Percentiles rank a stretch among this genome's conserved stretches.
phyloP scores from a whole-genome alignment of 164 flowering plant species.

The Magnolia sinica region DNA sequence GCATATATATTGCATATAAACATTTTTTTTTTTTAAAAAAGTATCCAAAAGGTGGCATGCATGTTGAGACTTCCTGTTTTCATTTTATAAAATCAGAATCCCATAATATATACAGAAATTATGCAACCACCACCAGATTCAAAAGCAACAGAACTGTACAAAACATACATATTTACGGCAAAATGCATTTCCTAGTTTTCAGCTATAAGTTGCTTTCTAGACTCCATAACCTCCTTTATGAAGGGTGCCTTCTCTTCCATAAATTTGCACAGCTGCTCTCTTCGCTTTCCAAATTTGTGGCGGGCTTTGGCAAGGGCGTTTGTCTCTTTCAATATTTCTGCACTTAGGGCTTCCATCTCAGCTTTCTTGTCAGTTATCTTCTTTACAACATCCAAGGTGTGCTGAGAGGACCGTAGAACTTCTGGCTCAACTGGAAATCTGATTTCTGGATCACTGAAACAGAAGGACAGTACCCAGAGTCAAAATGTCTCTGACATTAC shows the following conservation, averaged over 20 bases:
- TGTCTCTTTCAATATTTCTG: not conserved
- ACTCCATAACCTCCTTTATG: not conserved
- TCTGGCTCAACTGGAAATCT: constrained; percentile 34
- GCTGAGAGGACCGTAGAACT: constrained; percentile 4
- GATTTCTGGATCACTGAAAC: constrained; percentile 36
- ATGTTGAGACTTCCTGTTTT: no score
- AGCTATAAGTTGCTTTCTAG: not conserved
- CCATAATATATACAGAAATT: no score
- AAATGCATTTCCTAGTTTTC: not conserved
- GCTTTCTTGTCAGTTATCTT: constrained; percentile 15
- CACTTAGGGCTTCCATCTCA: constrained; percentile 1
- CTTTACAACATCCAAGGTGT: constrained; percentile 2
- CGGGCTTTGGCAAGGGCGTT: not conserved
- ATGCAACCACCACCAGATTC: not conserved
- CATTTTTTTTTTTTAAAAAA: no score
- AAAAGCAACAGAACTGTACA: not conserved
- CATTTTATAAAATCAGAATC: no score
- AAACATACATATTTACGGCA: not conserved
- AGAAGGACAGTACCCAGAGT: not conserved
- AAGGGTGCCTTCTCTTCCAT: not conserved
- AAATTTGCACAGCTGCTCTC: not conserved
- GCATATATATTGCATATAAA: no score
- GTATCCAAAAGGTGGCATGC: no score
- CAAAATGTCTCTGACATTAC: not conserved
- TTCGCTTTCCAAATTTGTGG: constrained; percentile 21